Base-by-base conservation (phyloP, 768 basidiomycete species). In the Mycena kentingensis region DNA sequence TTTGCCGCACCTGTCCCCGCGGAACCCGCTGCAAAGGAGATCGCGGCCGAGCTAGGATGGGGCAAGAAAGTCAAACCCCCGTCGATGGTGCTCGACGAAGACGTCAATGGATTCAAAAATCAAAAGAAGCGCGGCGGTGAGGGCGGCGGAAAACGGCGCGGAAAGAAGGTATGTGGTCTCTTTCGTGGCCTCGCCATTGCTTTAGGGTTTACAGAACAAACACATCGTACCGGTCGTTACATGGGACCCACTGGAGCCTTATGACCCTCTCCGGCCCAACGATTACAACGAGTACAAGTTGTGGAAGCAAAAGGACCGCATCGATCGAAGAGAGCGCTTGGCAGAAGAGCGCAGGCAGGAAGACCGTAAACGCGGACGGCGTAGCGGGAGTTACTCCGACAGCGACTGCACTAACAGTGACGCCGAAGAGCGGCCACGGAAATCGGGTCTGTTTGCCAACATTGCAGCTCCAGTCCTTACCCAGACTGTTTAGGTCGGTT, bases 11-110 rank as follows among this genome's bases (percentile, higher is more conserved):
- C 66, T 4, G 65, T 57, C 11, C 59, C 78, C 35, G 78, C 78
- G 4, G 57, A 68, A 15, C 51, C 68, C 19, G 54, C 63, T 32
- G 50, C 68, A 7, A 63, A 67, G 43, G 63, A 70, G 3, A 45
- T 72, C n/a, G 70, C 76, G 59, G 70, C 77, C 16, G 67, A 75
- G 43, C 81, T 84, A 57, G 84, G 85, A 59, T 92, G 91, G 91
- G 88, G 88, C 36, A 89, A 87, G 71, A 92, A 92, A 66, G 85
- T 93, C 64, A 92, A 92, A 62, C 91, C 92, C 15, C 92, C 92
- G 3, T 88, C 88, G 1, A 93, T 94, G 90, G 77, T 93, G 19
- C 79, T 94, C 10, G 91, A 93, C 54, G 92, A 93, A 54, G 90
- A 93, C 55, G 76, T 93, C 57, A 93, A 93, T 51, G 91, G 91